phyloP scores from a whole-genome alignment of 176 grass and related monocot species.

The Urochloa ruziziensis region DNA sequence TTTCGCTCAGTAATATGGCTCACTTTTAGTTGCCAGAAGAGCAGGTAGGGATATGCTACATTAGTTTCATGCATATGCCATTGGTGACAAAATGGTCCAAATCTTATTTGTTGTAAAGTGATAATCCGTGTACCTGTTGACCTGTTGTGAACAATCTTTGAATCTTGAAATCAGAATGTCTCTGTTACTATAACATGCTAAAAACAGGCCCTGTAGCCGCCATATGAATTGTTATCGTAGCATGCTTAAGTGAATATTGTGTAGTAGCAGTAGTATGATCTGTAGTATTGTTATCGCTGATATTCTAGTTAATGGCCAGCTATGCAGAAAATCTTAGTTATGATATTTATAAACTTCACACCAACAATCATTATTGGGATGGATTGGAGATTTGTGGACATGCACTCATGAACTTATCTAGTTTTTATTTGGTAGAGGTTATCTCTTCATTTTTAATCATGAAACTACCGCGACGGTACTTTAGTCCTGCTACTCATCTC shows the following conservation, averaged over 20 bases:
- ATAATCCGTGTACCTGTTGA: neutral
- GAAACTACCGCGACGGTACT: too few species aligned
- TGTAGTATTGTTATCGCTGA: neutral
- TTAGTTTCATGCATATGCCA: neutral
- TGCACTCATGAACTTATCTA: too few species aligned
- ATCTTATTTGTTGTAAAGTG: slow-evolving; percentile 15
- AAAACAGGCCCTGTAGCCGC: neutral
- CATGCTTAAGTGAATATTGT: neutral
- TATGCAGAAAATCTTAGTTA: too few species aligned
- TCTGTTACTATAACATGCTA: neutral
- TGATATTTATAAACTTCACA: too few species aligned
- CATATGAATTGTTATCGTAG: neutral
- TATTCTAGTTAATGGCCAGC: neutral
- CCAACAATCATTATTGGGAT: too few species aligned
- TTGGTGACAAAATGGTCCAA: slow-evolving; percentile 10
- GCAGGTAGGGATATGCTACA: neutral
- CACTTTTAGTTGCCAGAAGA: slow-evolving; percentile 35
- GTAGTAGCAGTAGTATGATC: neutral
- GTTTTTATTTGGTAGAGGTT: too few species aligned
- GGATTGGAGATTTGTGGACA: too few species aligned
- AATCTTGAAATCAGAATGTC: neutral
- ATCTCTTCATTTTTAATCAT: too few species aligned
- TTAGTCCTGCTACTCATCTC: too few species aligned
- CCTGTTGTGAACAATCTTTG: neutral
- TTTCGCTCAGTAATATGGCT: slow-evolving; percentile 14